These are phyloP conservation scores for Kwoniella europaea DNA, from an alignment of 768 basidiomycete genomes.

Conservation along the genomic window DNA sequence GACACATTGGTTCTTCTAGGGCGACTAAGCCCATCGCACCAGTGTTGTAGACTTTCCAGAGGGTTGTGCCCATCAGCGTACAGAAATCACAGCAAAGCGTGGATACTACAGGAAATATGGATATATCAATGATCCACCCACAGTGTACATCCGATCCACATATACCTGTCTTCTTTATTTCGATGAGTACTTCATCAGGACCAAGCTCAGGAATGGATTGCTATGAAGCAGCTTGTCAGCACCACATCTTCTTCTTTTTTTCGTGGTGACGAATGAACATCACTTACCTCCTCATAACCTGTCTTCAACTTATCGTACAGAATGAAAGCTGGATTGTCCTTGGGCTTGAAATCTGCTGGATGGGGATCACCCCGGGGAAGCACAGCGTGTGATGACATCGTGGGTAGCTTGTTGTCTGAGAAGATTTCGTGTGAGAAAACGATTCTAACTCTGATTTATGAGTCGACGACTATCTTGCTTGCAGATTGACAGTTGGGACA, in stretches of 20 bases:
- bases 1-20: constrained; percentile 65
- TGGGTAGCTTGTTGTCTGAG: background rate
- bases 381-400: constrained; percentile 26
- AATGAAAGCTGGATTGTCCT: constrained; percentile 51
- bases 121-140: constrained; percentile 6
- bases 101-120: background rate
- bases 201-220: constrained; percentile 58
- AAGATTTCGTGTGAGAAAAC: background rate
- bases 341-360: constrained; percentile 36
- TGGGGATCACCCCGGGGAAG: constrained; percentile 17
- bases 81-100: constrained; percentile 32
- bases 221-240: constrained; percentile 10
- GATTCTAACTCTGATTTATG: background rate
- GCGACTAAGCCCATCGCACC: constrained; percentile 68
- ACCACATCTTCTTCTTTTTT: background rate
- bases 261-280: background rate
- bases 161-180: constrained; percentile 92
- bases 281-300: constrained; percentile 43
- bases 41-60: constrained; percentile 69
- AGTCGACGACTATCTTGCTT: too few species aligned
- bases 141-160: constrained; percentile 74
- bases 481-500: too few species aligned
- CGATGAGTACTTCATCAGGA: constrained; percentile 78
- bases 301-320: constrained; percentile 48
- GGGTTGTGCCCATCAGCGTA: background rate